Percentiles rank a stretch among this genome's conserved stretches.
Evolutionary conservation across 768 basidiomycete genomes (phyloP).

Genomic region (Serpula lacrymans): DNA sequence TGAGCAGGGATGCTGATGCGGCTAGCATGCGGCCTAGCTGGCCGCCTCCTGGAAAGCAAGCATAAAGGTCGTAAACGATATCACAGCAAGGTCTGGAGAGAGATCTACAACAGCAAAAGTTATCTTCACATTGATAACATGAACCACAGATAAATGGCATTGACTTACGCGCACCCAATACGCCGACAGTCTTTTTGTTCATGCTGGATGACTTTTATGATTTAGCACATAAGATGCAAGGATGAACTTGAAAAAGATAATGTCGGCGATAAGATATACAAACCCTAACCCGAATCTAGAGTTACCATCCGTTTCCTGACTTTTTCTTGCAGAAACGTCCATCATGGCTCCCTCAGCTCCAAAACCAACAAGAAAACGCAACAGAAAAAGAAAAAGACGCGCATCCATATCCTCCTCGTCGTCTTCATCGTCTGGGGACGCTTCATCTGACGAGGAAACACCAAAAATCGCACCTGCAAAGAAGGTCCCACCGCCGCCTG

Average conservation of each 20-base stretch:
- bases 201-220: too few relatives aligned
- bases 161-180: slow-evolving; percentile 31
- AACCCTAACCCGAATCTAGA: too few relatives aligned
- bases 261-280: too few relatives aligned
- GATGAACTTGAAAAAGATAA: too few relatives aligned
- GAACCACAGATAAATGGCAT: too few relatives aligned
- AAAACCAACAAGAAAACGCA: slow-evolving; percentile 40
- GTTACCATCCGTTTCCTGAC: too few relatives aligned
- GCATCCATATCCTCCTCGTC: slow-evolving; percentile 41
- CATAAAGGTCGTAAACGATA: neutral
- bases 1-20: slow-evolving; percentile 82
- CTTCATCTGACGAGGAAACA: slow-evolving; percentile 15
- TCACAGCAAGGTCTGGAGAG: slow-evolving; percentile 8
- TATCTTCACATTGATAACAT: neutral
- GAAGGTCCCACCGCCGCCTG: slow-evolving; percentile 13
- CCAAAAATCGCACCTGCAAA: slow-evolving; percentile 4
- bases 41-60: slow-evolving; percentile 71
- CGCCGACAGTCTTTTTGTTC: slow-evolving; percentile 24
- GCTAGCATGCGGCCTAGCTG: slow-evolving; percentile 98
- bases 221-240: too few relatives aligned
- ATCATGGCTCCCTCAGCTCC: slow-evolving; percentile 28
- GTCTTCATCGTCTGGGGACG: slow-evolving; percentile 30
- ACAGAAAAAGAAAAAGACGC: slow-evolving; percentile 54
- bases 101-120: slow-evolving; percentile 2
- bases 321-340: too few relatives aligned